Percentiles rank a stretch among this genome's conserved stretches.
phyloP scores from a whole-genome alignment of 331 rosid species.

The Arachis monticola region DNA sequence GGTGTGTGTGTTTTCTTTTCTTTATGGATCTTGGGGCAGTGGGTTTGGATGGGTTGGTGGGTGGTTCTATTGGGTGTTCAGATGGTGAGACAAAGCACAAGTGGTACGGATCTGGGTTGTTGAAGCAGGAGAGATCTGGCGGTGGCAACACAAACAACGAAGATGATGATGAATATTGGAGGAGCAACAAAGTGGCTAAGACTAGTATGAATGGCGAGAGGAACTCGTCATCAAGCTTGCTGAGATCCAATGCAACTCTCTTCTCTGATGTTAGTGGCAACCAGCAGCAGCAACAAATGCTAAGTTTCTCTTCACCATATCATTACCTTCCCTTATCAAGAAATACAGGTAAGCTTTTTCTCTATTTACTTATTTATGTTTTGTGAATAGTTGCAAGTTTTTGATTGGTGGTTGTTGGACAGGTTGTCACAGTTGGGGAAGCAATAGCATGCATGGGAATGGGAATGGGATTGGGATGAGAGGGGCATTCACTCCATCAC shows the following conservation, averaged over 20 bases:
- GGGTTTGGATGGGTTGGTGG: slow-evolving; percentile 66
- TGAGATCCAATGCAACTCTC: slow-evolving; percentile 53
- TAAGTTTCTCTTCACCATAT: slow-evolving; percentile 70
- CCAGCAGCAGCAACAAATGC: slow-evolving; percentile 55
- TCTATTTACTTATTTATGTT: too few relatives aligned
- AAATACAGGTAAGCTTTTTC: slow-evolving; percentile 50
- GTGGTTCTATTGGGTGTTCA: slow-evolving; percentile 43
- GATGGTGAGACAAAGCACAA: slow-evolving; percentile 65
- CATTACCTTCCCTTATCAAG: slow-evolving; percentile 51
- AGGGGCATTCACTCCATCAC: slow-evolving; percentile 72
- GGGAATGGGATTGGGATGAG: slow-evolving; percentile 44
- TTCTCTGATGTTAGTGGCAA: slow-evolving; percentile 40
- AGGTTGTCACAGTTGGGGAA: slow-evolving; percentile 55
- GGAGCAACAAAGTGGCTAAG: slow-evolving; percentile 54
- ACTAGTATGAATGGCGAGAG: slow-evolving; percentile 25
- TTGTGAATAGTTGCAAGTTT: too few relatives aligned
- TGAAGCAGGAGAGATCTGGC: slow-evolving; percentile 63
- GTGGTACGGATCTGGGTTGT: slow-evolving; percentile 60
- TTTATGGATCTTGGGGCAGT: slow-evolving; percentile 65
- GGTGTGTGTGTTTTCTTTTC: background rate
- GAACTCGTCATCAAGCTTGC: slow-evolving; percentile 23
- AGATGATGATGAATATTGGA: slow-evolving; percentile 54
- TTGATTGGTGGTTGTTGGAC: background rate
- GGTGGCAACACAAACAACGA: slow-evolving; percentile 33
- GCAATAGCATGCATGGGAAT: slow-evolving; percentile 36